Base-by-base conservation (phyloP, 1,284 basidiomycete genomes). In the Trametes hirsuta region DNA sequence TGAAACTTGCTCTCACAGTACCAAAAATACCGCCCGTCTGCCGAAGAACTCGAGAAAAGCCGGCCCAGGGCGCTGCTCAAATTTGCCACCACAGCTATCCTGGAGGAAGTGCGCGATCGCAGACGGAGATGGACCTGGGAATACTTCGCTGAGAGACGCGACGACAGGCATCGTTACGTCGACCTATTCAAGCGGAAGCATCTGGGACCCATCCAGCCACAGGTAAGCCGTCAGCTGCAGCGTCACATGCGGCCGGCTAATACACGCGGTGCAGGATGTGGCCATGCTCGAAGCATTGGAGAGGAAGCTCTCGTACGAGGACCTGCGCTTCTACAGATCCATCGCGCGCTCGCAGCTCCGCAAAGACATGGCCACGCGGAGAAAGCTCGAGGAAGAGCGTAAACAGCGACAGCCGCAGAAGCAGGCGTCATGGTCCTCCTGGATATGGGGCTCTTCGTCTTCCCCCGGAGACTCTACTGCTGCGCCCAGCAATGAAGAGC, bases 281-380 rank as follows among this genome's bases (percentile, higher is more conserved):
- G 73, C 78, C 50, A 79, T 77, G 5, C 77, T 98, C 25, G 82
- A 86, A 48, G 80, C 77, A 1, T 78, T 99, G 53, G 98, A 99
- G 73, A 79, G 75, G 66, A 94, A 93, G 72, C 81, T 99, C 11
- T 84, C 87, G 0, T 99, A 98, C 71, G 94, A 98, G 72, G 97
- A 99, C 69, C 92, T 99, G 54, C 90, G 97, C 11, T 98, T 98
- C 76, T 99, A 98, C 78, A 88, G 97, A 24, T 98, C 96, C 3
- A 94, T 99, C 61, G 95, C 95, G 0, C 88, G 95, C 8, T 95
- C 93, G 6, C 89, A 90, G 66, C 79, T 98, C 15, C 89, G 90
- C 66, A 95, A 97, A 71, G 95, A 99, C 69, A 81, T 86, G 36
- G 90, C 85, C 1, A 78, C 88, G 25, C 83, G 85, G 47, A 85